Evolutionary conservation across 2,329 filamentous ascomycete species (phyloP), one percentile per base, ranked within the genome.

Genomic region (Decorospora gaudefroyi): DNA sequence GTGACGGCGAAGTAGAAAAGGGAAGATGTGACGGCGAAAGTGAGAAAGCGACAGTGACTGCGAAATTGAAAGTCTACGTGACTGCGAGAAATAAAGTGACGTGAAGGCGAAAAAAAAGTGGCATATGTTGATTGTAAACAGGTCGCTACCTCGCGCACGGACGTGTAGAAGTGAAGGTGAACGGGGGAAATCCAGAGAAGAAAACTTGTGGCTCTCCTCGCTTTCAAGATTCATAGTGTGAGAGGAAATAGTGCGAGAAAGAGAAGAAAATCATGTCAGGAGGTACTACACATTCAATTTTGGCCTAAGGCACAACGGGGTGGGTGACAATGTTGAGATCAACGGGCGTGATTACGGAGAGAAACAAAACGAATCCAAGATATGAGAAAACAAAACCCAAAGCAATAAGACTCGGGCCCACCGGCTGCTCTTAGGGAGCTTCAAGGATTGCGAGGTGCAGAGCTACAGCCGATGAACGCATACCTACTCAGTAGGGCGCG

Each of bases 291-390:
- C 46, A 47, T 49, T 46, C 42, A 46, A 49, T 56, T 41, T 47
- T 36, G n/a, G 28, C 31, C 38, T 46, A 48, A 52, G 42, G 32
- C 42, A 51, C 51, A 55, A 47, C 36, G 32, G 13, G 35, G 39
- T 46, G 32, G 29, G 27, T 21, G 44, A 40, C 43, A 34, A 41
- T 41, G 45, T 22, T 26, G 48, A 26, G 31, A 21, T 35, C 17
- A 23, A 31, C 46, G 36, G 28, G 42, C 45, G 43, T 42, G 26
- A 53, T 49, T 54, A 35, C 28, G 37, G 46, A 16, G 41, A 17
- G 35, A 11, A 2, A 48, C n/a, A 40, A n/a, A 51, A 45, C 44
- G 41, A 51, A 42, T 39, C 39, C 40, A 43, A 46, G 43, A 34
- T 44, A 34, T 35, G 37, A 31, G 35, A 36, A 40, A 41, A 38